A percentile compares a stretch with the other conserved stretches of the same genome.
These are phyloP conservation scores for Tolypocladium tundrense DNA, from an alignment of 2,329 filamentous ascomycete species.

Conservation along the genomic window DNA sequence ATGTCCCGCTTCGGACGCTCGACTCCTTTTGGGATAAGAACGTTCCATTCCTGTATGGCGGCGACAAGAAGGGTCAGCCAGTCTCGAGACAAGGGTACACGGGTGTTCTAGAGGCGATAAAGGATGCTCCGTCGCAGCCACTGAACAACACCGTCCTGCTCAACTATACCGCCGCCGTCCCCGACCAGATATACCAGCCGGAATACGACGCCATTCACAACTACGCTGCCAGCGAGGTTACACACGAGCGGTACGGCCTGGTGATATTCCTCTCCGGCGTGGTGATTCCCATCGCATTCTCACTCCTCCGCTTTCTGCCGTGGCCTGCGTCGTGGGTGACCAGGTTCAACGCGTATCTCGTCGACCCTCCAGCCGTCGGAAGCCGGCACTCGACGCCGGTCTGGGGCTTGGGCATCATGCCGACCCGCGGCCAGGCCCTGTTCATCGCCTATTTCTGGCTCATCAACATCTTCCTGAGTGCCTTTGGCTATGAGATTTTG, in stretches of 20 bases:
- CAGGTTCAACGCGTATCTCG: slow-evolving; percentile 15
- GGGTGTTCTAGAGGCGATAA: neutral
- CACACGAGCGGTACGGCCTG: slow-evolving; percentile 12
- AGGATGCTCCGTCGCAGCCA: neutral
- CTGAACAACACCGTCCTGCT: slow-evolving; percentile 1
- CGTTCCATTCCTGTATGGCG: too few species aligned
- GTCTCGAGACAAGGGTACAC: neutral
- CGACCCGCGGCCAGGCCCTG: slow-evolving; percentile 32
- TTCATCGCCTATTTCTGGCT: slow-evolving; percentile 29
- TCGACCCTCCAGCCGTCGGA: slow-evolving; percentile 17
- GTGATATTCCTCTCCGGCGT: slow-evolving; percentile 12
- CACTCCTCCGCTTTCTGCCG: slow-evolving; percentile 17
- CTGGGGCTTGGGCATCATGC: slow-evolving; percentile 16
- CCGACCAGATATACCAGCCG: slow-evolving; percentile 3
- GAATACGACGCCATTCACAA: slow-evolving; percentile 3
- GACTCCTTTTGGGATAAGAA: slow-evolving; percentile 6
- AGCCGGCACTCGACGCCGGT: slow-evolving; percentile 11
- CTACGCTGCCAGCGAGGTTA: slow-evolving; percentile 3
- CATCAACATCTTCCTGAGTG: slow-evolving; percentile 22
- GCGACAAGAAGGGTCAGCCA: too few species aligned
- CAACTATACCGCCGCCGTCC: slow-evolving; percentile 6
- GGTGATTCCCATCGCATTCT: slow-evolving; percentile 11
- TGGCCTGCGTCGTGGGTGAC: slow-evolving; percentile 6
- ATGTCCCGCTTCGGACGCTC: neutral
- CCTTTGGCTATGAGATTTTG: slow-evolving; percentile 13